phyloP scores from a whole-genome alignment of 1,284 basidiomycete genomes.

The Malassezia vespertilionis region DNA sequence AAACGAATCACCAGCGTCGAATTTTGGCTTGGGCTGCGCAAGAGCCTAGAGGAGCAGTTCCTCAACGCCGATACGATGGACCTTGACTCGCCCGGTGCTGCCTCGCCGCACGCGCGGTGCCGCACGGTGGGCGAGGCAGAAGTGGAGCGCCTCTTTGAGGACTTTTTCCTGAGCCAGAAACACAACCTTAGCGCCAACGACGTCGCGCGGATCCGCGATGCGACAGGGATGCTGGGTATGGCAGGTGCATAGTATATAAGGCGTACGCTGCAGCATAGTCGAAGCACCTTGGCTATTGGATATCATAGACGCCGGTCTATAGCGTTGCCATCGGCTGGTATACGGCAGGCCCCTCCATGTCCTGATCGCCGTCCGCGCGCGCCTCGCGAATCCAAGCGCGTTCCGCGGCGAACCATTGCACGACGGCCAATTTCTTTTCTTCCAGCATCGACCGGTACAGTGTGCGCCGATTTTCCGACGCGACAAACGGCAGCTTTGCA shows the following conservation, averaged over 20 bases:
- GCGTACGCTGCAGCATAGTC: neutral
- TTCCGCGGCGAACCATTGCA: neutral
- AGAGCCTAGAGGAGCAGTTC: conserved; percentile 35
- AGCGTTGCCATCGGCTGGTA: no score
- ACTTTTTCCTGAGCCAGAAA: conserved; percentile 43
- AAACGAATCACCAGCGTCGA: conserved; percentile 26
- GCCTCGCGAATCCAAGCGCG: neutral
- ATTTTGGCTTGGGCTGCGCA: conserved; percentile 36
- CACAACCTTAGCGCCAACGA: conserved; percentile 39
- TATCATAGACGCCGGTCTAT: no score
- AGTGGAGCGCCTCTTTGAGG: conserved; percentile 40
- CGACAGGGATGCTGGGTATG: conserved; percentile 42
- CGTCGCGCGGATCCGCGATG: conserved; percentile 36
- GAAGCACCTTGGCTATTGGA: neutral
- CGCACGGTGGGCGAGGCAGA: conserved; percentile 34
- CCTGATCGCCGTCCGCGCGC: neutral
- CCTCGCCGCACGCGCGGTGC: neutral
- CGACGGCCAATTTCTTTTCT: neutral
- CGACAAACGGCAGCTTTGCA: neutral
- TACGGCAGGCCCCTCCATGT: conserved; percentile 1
- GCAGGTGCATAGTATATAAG: conserved; percentile 20
- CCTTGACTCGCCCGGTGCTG: neutral
- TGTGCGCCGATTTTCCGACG: neutral
- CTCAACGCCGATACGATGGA: conserved; percentile 8
- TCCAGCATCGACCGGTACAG: conserved; percentile 2